A percentile compares a stretch with the other conserved stretches of the same genome.
These are phyloP conservation scores for Neonectria magnoliae DNA, from an alignment of 2,329 filamentous ascomycete genomes.

Conservation along the genomic window DNA sequence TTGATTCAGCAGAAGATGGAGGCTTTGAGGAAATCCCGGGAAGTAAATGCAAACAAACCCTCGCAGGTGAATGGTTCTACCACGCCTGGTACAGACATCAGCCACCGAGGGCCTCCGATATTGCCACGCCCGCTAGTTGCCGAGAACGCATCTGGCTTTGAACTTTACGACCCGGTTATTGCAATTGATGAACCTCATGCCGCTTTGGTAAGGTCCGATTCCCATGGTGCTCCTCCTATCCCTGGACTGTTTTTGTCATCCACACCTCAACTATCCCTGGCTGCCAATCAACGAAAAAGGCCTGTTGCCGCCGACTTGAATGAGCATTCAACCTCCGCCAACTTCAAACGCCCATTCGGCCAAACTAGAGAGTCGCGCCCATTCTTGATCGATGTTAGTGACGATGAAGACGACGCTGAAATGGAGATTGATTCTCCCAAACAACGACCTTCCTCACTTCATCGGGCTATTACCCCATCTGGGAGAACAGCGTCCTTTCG, in stretches of 20 bases:
- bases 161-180: conserved; percentile 3
- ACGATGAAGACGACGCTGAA: conserved; percentile 72
- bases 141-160: conserved; percentile 11
- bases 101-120: background rate
- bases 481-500: conserved; percentile 52
- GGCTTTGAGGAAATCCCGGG: conserved; percentile 70
- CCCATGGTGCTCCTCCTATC: conserved; percentile 41
- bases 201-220: conserved; percentile 23
- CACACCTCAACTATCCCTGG: conserved; percentile 36
- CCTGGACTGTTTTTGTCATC: conserved; percentile 51
- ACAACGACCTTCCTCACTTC: conserved; percentile 51
- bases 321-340: conserved; percentile 55
- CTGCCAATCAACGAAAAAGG: conserved; percentile 47
- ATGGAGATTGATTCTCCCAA: conserved; percentile 72
- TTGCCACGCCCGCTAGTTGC: background rate
- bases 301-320: conserved; percentile 76
- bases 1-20: conserved; percentile 82
- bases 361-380: conserved; percentile 67
- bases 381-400: conserved; percentile 87
- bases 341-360: conserved; percentile 70
- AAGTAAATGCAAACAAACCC: conserved; percentile 51
- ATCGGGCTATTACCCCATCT: conserved; percentile 42
- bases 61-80: conserved; percentile 12
- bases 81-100: conserved; percentile 15
- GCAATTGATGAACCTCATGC: conserved; percentile 14